These are phyloP conservation scores for Thelonectria blattea DNA, from an alignment of 2,329 filamentous ascomycete genomes.

Conservation along the genomic window DNA sequence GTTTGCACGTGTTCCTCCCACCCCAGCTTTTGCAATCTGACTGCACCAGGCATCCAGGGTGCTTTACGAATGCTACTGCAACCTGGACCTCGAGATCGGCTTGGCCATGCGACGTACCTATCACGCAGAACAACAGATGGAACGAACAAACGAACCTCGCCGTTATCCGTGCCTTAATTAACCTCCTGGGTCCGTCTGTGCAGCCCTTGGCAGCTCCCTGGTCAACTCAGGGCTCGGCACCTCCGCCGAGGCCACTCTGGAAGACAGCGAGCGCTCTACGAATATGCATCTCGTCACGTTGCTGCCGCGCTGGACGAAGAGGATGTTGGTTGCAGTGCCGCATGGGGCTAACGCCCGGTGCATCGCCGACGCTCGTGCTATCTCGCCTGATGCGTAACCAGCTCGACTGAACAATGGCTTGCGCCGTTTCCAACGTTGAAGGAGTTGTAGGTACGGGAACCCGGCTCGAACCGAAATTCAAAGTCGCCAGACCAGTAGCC, in stretches of 20 bases:
- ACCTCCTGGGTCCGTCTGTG: slow-evolving; percentile 14
- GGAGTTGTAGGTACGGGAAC: neutral
- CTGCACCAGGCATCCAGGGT: neutral
- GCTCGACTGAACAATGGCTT: neutral
- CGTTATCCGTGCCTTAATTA: slow-evolving; percentile 17
- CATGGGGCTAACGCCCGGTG: neutral
- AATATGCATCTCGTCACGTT: slow-evolving; percentile 8
- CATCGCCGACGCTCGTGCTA: neutral
- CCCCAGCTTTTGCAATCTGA: neutral
- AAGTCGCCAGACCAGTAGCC: neutral
- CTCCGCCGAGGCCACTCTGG: slow-evolving; percentile 5
- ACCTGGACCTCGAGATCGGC: slow-evolving; percentile 5
- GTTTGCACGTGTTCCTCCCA: neutral
- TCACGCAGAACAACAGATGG: neutral
- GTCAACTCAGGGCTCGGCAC: slow-evolving; percentile 16
- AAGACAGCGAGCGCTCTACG: neutral
- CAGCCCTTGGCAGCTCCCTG: slow-evolving; percentile 2
- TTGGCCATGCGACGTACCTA: neutral
- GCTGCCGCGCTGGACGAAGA: neutral
- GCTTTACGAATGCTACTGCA: neutral
- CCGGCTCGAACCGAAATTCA: slow-evolving; percentile 10
- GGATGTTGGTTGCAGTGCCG: neutral
- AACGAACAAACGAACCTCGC: slow-evolving; percentile 1
- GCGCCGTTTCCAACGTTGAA: neutral
- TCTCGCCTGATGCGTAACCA: neutral